Conservation (phyloP, 2,329 filamentous ascomycete genomes). For the Penicillium digitatum region DNA sequence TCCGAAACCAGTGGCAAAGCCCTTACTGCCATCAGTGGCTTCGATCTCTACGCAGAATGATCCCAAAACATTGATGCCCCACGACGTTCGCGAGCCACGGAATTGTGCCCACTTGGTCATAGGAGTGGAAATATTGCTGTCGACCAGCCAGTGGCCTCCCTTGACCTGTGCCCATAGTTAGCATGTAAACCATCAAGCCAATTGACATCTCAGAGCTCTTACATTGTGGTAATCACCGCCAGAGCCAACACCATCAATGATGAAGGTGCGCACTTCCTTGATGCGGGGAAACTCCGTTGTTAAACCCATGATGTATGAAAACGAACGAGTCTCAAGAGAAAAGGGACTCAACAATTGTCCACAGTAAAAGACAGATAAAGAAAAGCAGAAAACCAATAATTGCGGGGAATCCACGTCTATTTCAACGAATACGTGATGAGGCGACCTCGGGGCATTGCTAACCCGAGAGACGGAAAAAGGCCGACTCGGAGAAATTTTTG, state of each 20-base stretch:
- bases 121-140: slow-evolving; percentile 86
- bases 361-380: neutral
- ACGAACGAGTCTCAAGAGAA: neutral
- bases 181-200: neutral
- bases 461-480: slow-evolving; percentile 22
- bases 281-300: slow-evolving; percentile 41
- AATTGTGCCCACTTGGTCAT: slow-evolving; percentile 89
- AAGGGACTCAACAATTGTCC: neutral
- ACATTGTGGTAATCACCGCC: slow-evolving; percentile 79
- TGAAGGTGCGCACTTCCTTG: slow-evolving; percentile 45
- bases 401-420: slow-evolving; percentile 11
- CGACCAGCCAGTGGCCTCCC: slow-evolving; percentile 71
- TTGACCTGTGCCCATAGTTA: slow-evolving; percentile 32
- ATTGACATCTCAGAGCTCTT: neutral
- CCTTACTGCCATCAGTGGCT: slow-evolving; percentile 83
- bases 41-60: slow-evolving; percentile 91
- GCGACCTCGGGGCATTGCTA: slow-evolving; percentile 30
- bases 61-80: slow-evolving; percentile 92
- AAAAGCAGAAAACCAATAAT: slow-evolving; percentile 5
- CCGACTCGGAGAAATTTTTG: neutral
- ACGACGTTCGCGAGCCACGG: slow-evolving; percentile 79
- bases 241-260: slow-evolving; percentile 47
- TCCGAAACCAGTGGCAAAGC: slow-evolving; percentile 90
- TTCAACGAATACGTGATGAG: slow-evolving; percentile 2
- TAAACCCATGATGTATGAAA: slow-evolving; percentile 29